These are phyloP conservation scores for Sclerotinia minor DNA, from an alignment of 2,329 filamentous ascomycete species.

Conservation along the genomic window DNA sequence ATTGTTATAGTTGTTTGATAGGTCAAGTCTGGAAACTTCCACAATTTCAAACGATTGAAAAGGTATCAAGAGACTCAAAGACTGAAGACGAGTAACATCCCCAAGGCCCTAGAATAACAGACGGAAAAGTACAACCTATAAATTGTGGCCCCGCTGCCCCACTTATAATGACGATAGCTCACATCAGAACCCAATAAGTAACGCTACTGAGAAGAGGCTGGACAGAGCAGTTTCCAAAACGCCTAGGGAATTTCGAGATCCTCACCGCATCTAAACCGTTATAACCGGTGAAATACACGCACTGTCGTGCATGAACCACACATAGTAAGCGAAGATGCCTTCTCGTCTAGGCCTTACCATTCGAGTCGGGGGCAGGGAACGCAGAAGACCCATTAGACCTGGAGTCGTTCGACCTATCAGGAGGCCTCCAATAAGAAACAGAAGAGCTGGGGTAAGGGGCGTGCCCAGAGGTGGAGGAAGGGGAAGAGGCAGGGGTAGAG, in stretches of 20 bases:
- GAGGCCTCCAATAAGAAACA: background rate
- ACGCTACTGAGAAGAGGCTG: background rate
- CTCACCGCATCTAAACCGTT: background rate
- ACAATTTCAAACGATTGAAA: background rate
- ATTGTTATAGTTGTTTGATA: background rate
- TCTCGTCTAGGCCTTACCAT: constrained; percentile 5
- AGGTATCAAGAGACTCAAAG: background rate
- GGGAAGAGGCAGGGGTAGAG: background rate
- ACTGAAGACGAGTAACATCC: background rate
- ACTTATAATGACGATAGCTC: background rate
- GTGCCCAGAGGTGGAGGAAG: background rate
- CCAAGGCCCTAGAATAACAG: background rate
- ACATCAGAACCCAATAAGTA: background rate
- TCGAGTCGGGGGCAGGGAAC: background rate
- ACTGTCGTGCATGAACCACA: background rate
- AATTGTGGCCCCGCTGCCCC: background rate
- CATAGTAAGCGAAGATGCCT: background rate
- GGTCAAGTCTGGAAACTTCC: background rate
- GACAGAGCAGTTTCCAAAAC: background rate
- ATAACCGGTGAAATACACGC: background rate
- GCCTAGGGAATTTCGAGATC: background rate
- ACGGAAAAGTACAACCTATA: background rate
- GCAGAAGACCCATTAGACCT: background rate
- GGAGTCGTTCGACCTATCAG: background rate
- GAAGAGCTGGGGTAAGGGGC: background rate